Percentiles rank a stretch among this genome's conserved stretches.
These are phyloP conservation scores for Talaromyces albobiverticillius DNA, from an alignment of 2,329 filamentous ascomycete species.

Conservation along the genomic window DNA sequence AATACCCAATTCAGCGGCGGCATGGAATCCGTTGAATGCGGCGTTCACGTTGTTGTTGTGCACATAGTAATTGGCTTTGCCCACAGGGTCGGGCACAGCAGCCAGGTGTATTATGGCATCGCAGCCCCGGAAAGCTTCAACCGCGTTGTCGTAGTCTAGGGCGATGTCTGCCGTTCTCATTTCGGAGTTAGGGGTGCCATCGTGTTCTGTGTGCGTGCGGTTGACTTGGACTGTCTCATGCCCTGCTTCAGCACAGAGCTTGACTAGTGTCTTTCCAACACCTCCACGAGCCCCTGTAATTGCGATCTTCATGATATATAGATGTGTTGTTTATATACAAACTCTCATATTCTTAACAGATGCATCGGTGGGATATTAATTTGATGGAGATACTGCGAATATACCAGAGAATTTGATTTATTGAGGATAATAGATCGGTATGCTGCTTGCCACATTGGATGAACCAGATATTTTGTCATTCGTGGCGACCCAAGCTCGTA, in stretches of 20 bases:
- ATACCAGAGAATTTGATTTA: no score
- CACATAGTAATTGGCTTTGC: slow-evolving; percentile 29
- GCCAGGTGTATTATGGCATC: slow-evolving; percentile 40
- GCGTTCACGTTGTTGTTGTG: slow-evolving; percentile 38
- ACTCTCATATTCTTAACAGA: background rate
- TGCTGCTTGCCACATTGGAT: background rate
- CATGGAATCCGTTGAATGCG: slow-evolving; percentile 40
- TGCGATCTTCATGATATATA: slow-evolving; percentile 37
- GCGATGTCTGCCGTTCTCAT: slow-evolving; percentile 33
- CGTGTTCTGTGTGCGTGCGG: slow-evolving; percentile 27
- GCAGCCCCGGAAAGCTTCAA: slow-evolving; percentile 32
- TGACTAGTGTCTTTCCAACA: slow-evolving; percentile 29
- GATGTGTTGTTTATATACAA: background rate
- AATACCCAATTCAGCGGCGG: slow-evolving; percentile 34
- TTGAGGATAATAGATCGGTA: background rate
- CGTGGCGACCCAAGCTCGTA: background rate
- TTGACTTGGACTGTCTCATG: slow-evolving; percentile 35
- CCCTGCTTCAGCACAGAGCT: slow-evolving; percentile 29
- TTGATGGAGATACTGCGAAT: no score
- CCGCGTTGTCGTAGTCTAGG: slow-evolving; percentile 29
- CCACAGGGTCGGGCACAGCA: slow-evolving; percentile 35
- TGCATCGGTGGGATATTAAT: background rate
- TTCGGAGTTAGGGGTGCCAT: slow-evolving; percentile 30
- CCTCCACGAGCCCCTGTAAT: slow-evolving; percentile 38
- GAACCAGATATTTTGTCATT: slow-evolving; percentile 21